Percentiles rank a stretch among this genome's conserved stretches.
Conservation (phyloP, 2,329 filamentous ascomycete species). For the Phoma herbarum region DNA sequence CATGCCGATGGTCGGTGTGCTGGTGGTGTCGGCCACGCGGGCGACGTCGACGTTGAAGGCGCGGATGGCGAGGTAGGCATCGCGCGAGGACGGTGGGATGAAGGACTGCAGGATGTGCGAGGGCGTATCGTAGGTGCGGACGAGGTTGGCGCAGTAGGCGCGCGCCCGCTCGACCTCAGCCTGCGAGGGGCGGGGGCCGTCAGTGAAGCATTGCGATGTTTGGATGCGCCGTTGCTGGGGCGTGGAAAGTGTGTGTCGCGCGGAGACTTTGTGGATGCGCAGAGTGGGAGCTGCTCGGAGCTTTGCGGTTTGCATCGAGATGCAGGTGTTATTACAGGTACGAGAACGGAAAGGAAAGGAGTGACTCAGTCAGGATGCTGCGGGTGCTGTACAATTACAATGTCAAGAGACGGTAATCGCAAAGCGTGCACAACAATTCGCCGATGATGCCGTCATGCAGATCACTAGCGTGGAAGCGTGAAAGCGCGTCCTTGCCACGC, state of each 20-base stretch:
- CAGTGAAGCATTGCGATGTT: conserved; percentile 32
- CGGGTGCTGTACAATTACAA: conserved; percentile 2
- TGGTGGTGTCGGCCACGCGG: conserved; percentile 87
- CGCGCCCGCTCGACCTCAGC: conserved; percentile 64
- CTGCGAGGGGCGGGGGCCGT: conserved; percentile 42
- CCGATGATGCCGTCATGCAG: conserved; percentile 41
- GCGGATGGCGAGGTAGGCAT: conserved; percentile 89
- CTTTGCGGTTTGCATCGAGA: conserved; percentile 36
- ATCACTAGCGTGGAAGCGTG: conserved; percentile 32
- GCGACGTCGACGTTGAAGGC: conserved; percentile 94
- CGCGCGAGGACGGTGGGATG: conserved; percentile 75
- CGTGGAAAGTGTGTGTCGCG: conserved; percentile 9
- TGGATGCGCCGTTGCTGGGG: conserved; percentile 33
- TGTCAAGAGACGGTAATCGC: conserved; percentile 14
- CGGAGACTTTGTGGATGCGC: conserved; percentile 24
- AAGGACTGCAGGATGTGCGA: conserved; percentile 88
- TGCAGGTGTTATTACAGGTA: background rate
- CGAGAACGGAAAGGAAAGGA: background rate
- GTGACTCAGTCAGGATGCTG: background rate
- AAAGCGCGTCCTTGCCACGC: conserved; percentile 44
- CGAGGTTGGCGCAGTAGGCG: conserved; percentile 66
- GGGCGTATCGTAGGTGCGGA: conserved; percentile 87
- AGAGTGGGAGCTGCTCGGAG: conserved; percentile 30
- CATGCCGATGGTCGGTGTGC: conserved; percentile 82
- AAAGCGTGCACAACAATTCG: conserved; percentile 26